Base-by-base conservation (phyloP, 1,284 basidiomycete genomes). In the Ustilago nuda region DNA sequence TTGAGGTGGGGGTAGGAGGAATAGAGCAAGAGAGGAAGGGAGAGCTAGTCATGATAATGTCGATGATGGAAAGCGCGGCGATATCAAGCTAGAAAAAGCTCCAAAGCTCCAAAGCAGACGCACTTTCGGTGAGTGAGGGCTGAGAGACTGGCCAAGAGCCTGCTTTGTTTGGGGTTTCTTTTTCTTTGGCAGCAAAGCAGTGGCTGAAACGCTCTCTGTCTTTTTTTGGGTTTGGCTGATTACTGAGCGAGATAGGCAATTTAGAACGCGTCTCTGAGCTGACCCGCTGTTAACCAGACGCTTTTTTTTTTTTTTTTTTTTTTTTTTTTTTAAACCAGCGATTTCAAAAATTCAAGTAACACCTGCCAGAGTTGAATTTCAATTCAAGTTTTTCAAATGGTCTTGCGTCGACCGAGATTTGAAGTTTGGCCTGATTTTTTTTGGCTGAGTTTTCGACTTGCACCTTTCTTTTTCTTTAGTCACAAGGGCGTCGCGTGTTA, bases 41-140 rank as follows among this genome's bases (percentile, higher is more conserved):
- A 33, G 35, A 19, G 11, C 39, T n/a, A 27, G 9, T 8, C 36
- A 7, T 45, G 60, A 62, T 62, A 53, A 53, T 62, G 53, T 56
- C 33, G 60, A 48, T 33, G 27, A 56, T 56, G 43, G 60, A 56
- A 50, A 53, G 60, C 46, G 41, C 11, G 11, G 17, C 17, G 23
- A 30, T 11, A 54, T 17, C 13, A 13, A 45, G 43, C 48, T 17
- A 27, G 37, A n/a, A 55, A 62, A 62, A 55, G 56, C 60, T 53
- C 32, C 52, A 54, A 61, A 50, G 2, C 48, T 39, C 11, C 2
- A 39, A 39, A 39, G 37, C 37, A 4, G 13, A 30, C 27, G 23
- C 30, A 30, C 27, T 50, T 50, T 27, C 2, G 30, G n/a, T 32
- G 11, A 3, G 30, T 4, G 27, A 27, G 23, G 23, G 23, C 23